Evolutionary conservation across 805 yeast species (phyloP).

Genomic region (Hanseniaspora thailandica): DNA sequence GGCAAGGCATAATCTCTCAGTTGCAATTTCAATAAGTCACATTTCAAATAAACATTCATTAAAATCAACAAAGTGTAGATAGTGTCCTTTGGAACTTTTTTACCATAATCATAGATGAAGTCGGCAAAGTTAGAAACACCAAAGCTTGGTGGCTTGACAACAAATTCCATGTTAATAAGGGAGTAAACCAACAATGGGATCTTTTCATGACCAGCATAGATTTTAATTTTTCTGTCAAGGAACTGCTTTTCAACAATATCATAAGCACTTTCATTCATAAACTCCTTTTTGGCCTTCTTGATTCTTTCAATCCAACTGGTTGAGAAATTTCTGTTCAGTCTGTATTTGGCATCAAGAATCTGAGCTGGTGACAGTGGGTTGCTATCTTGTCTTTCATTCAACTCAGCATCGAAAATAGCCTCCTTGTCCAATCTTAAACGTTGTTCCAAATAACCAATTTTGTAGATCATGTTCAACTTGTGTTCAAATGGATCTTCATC

Average conservation of each 20-base stretch:
- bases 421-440: conserved; percentile 36
- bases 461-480: conserved; percentile 45
- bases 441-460: conserved; percentile 50
- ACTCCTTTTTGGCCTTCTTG: conserved; percentile 24
- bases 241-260: conserved; percentile 18
- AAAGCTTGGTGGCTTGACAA: conserved; percentile 27
- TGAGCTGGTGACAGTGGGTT: not conserved
- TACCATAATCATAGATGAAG: conserved; percentile 33
- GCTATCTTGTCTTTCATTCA: not conserved
- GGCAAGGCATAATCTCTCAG: conserved; percentile 51
- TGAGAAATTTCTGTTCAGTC: conserved; percentile 29
- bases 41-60: conserved; percentile 35
- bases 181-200: conserved; percentile 24
- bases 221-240: conserved; percentile 19
- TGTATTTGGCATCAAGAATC: conserved; percentile 12
- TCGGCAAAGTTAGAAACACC: conserved; percentile 24
- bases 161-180: conserved; percentile 21
- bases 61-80: conserved; percentile 47
- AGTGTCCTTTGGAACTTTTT: conserved; percentile 43
- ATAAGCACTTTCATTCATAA: conserved; percentile 24
- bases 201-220: conserved; percentile 21
- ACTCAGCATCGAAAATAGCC: conserved; percentile 22
- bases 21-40: conserved; percentile 34
- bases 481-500: conserved; percentile 59
- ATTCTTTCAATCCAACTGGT: conserved; percentile 32